phyloP scores from a whole-genome alignment of 306 rosid species.

The Nissolia schottii region DNA sequence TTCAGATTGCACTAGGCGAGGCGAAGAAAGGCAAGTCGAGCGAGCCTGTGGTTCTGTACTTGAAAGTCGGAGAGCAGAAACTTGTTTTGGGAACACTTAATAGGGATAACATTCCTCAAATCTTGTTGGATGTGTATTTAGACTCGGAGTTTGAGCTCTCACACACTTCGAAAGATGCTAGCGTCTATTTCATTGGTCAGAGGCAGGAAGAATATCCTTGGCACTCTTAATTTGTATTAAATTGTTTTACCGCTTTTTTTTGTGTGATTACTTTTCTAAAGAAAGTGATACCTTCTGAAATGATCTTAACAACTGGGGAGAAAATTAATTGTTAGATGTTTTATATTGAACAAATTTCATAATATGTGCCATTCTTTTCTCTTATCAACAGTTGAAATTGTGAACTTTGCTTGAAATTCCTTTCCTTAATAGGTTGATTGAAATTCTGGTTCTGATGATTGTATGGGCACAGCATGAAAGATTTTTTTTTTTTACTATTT shows the following conservation, averaged over 20 bases:
- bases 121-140: slow-evolving; percentile 54
- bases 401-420: no score
- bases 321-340: no score
- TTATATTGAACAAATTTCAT: no score
- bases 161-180: slow-evolving; percentile 60
- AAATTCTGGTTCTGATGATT: neutral
- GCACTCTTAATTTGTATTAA: neutral
- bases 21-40: slow-evolving; percentile 43
- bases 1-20: slow-evolving; percentile 70
- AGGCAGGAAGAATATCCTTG: slow-evolving; percentile 52
- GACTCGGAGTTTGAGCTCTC: slow-evolving; percentile 67
- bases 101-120: slow-evolving; percentile 56
- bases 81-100: slow-evolving; percentile 64
- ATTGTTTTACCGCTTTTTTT: neutral
- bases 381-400: no score
- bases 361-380: no score
- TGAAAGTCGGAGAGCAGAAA: slow-evolving; percentile 51
- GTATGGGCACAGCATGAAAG: neutral
- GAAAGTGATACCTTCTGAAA: no score
- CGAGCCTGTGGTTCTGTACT: slow-evolving; percentile 40
- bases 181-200: slow-evolving; percentile 63
- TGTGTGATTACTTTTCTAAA: neutral
- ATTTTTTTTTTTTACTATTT: no score
- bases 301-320: no score
- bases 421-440: neutral